Evolutionary conservation across 2,329 filamentous ascomycete species (phyloP).

Genomic region (Phyllosticta paracitricarpa): DNA sequence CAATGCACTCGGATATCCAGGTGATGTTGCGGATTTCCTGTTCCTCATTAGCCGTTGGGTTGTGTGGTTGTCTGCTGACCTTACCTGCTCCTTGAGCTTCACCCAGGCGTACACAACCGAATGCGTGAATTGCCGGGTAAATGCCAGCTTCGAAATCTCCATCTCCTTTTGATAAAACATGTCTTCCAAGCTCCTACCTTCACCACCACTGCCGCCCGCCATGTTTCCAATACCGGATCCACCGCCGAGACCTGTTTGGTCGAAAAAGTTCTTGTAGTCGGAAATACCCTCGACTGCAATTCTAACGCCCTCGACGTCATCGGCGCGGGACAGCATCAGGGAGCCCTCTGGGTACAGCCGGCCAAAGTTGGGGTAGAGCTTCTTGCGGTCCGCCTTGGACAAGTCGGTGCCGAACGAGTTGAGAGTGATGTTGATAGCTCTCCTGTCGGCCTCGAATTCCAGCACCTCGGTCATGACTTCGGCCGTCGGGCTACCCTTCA

Average conservation of each 20-base stretch:
- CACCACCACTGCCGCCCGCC: constrained; percentile 66
- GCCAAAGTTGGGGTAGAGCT: constrained; percentile 89
- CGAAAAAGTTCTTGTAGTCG: constrained; percentile 95
- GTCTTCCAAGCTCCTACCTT: constrained; percentile 87
- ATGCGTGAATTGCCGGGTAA: constrained; percentile 91
- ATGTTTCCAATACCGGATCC: constrained; percentile 72
- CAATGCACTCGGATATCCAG: constrained; percentile 99
- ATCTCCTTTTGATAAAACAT: constrained; percentile 99
- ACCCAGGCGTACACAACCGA: constrained; percentile 97
- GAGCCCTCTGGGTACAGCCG: constrained; percentile 89
- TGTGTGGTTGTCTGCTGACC: constrained; percentile 20
- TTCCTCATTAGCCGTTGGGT: not conserved
- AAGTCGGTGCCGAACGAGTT: constrained; percentile 98
- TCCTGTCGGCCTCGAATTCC: constrained; percentile 91
- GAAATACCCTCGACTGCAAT: constrained; percentile 85
- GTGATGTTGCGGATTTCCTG: constrained; percentile 99
- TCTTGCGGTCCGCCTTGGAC: constrained; percentile 85
- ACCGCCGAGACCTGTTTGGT: constrained; percentile 70
- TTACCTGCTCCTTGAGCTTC: constrained; percentile 90
- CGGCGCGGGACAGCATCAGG: constrained; percentile 85
- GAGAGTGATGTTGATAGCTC: constrained; percentile 97
- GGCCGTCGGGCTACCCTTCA: constrained; percentile 77
- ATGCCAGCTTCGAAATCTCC: constrained; percentile 91
- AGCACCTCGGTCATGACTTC: constrained; percentile 95
- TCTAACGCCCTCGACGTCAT: constrained; percentile 87